Conservation (phyloP, 148 eudicot genomes). For the Bassia scoparia region DNA sequence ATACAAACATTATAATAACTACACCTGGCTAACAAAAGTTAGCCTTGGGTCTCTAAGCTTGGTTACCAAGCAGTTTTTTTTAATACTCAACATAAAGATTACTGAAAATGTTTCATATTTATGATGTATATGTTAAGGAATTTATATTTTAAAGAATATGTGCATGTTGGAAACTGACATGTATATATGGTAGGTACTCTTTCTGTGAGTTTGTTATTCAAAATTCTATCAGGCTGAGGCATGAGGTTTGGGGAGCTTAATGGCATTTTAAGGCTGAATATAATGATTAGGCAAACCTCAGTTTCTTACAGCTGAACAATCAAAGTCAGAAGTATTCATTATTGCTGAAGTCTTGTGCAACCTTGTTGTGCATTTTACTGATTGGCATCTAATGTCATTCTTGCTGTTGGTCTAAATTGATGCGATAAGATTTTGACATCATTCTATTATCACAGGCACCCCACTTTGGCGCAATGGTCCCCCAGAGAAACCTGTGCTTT, state of each 20-base stretch:
- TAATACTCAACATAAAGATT: not conserved
- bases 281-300: not conserved
- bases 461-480: conserved; percentile 99
- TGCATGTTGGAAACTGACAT: no score
- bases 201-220: not conserved
- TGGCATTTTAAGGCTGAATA: not conserved
- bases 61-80: no score
- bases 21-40: not conserved
- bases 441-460: conserved; percentile 55
- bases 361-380: not conserved
- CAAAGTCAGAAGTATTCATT: not conserved
- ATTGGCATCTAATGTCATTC: not conserved
- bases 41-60: no score
- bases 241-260: not conserved
- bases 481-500: conserved; percentile 94
- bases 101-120: not conserved
- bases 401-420: not conserved
- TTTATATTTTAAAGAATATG: not conserved
- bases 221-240: not conserved
- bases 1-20: not conserved
- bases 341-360: not conserved
- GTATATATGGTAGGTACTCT: no score
- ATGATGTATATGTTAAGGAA: not conserved
- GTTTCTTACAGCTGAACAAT: not conserved
- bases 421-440: conserved; percentile 21